Percentiles rank a stretch among this genome's conserved stretches.
Conservation (phyloP, 139 green algal species). For the Eudorina sp. region DNA sequence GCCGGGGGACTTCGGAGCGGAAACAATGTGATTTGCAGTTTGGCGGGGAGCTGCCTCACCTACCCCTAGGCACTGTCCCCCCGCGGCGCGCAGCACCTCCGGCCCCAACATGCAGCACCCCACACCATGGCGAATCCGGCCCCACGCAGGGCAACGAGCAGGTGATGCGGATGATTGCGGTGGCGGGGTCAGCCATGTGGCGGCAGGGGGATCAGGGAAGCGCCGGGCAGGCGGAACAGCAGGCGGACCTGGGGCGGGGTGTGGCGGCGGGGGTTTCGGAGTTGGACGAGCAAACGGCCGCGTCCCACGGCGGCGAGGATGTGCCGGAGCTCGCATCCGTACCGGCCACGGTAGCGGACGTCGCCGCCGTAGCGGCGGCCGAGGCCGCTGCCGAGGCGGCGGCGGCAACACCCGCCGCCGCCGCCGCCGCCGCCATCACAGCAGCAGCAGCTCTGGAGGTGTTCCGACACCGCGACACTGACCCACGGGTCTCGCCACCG, state of each 20-base stretch:
- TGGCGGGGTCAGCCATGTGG: background rate
- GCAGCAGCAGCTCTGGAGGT: too few species aligned
- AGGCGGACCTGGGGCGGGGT: background rate
- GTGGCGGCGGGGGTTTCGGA: background rate
- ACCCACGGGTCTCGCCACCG: too few species aligned
- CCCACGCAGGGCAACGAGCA: slow-evolving; percentile 37
- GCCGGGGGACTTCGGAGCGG: too few species aligned
- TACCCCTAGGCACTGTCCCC: too few species aligned
- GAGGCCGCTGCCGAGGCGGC: background rate
- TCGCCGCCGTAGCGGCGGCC: background rate
- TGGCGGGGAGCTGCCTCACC: too few species aligned
- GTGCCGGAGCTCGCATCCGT: too few species aligned
- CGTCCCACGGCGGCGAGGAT: too few species aligned
- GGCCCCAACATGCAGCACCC: too few species aligned
- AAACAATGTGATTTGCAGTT: too few species aligned
- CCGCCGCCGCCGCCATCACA: background rate
- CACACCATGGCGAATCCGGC: too few species aligned
- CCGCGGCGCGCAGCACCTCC: too few species aligned
- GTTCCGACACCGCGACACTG: too few species aligned
- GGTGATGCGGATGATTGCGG: slow-evolving; percentile 18
- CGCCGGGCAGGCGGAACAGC: background rate
- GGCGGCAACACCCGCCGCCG: background rate
- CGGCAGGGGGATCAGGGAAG: background rate
- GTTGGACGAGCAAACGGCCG: background rate
- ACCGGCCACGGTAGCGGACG: background rate